phyloP scores from a whole-genome alignment of 768 basidiomycete species.

The Lentinula sp. region DNA sequence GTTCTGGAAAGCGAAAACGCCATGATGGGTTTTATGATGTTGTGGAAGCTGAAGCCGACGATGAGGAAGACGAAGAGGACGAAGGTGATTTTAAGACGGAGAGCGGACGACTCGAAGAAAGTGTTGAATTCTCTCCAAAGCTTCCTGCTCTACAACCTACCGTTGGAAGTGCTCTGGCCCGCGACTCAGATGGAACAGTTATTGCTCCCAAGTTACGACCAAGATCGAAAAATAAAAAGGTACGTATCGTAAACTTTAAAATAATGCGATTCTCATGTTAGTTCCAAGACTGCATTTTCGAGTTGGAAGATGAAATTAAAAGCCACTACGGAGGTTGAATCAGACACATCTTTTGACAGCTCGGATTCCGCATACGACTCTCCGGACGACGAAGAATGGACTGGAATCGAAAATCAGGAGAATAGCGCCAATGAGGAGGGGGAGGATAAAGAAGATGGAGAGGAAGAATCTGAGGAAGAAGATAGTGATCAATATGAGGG shows the following conservation, averaged over 20 bases:
- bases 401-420: slow-evolving; percentile 17
- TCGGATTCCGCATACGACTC: slow-evolving; percentile 71
- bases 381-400: slow-evolving; percentile 16
- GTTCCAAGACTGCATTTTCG: slow-evolving; percentile 30
- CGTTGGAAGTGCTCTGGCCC: slow-evolving; percentile 62
- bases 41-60: slow-evolving; percentile 25
- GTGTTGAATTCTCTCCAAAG: slow-evolving; percentile 2
- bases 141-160: not conserved
- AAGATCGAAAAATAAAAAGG: slow-evolving; percentile 39
- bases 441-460: slow-evolving; percentile 10
- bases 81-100: not conserved
- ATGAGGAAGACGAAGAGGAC: slow-evolving; percentile 20
- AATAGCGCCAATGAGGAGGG: slow-evolving; percentile 15
- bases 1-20: slow-evolving; percentile 43
- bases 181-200: slow-evolving; percentile 58
- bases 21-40: slow-evolving; percentile 31
- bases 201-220: slow-evolving; percentile 43
- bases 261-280: not conserved
- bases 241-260: slow-evolving; percentile 18
- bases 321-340: slow-evolving; percentile 21
- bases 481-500: slow-evolving; percentile 8
- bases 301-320: slow-evolving; percentile 41
- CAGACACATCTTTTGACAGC: slow-evolving; percentile 69
- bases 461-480: slow-evolving; percentile 12
- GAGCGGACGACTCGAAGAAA: slow-evolving; percentile 10